Percentiles rank a stretch among this genome's conserved stretches.
phyloP scores from a whole-genome alignment of 2,329 filamentous ascomycete genomes.

The Fusarium coffeatum region DNA sequence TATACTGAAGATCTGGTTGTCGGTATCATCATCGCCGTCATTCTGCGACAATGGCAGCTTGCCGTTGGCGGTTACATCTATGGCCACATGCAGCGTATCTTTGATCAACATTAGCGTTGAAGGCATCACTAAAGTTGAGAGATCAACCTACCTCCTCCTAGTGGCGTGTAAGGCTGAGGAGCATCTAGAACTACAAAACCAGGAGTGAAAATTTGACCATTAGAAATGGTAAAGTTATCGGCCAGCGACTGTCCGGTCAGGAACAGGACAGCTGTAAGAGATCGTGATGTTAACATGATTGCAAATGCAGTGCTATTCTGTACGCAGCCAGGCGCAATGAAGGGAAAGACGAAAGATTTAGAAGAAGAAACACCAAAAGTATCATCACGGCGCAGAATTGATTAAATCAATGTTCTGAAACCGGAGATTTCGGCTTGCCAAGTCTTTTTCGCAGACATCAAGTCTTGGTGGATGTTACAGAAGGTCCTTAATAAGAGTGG shows the following conservation, averaged over 20 bases:
- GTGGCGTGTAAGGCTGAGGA: slow-evolving; percentile 71
- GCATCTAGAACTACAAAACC: slow-evolving; percentile 75
- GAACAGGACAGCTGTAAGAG: slow-evolving; percentile 36
- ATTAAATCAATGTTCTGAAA: slow-evolving; percentile 30
- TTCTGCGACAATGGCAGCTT: slow-evolving; percentile 69
- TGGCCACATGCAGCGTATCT: slow-evolving; percentile 71
- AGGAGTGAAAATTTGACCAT: slow-evolving; percentile 76
- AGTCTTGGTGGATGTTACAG: slow-evolving; percentile 27
- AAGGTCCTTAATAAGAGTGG: slow-evolving; percentile 31
- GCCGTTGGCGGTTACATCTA: slow-evolving; percentile 75
- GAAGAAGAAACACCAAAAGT: slow-evolving; percentile 1
- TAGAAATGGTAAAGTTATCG: slow-evolving; percentile 66
- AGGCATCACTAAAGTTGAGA: background rate
- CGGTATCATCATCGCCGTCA: slow-evolving; percentile 60
- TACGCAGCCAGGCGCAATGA: background rate
- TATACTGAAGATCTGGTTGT: slow-evolving; percentile 71
- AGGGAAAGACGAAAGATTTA: background rate
- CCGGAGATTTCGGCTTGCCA: slow-evolving; percentile 26
- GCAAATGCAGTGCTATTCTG: background rate
- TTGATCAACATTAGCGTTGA: slow-evolving; percentile 11
- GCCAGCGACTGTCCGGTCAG: slow-evolving; percentile 45
- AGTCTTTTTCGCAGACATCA: slow-evolving; percentile 12
- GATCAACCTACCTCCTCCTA: slow-evolving; percentile 67
- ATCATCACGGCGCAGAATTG: slow-evolving; percentile 1
- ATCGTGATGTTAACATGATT: slow-evolving; percentile 23